Conservation (phyloP, 768 basidiomycete species). For the Termitomyces heimii region DNA sequence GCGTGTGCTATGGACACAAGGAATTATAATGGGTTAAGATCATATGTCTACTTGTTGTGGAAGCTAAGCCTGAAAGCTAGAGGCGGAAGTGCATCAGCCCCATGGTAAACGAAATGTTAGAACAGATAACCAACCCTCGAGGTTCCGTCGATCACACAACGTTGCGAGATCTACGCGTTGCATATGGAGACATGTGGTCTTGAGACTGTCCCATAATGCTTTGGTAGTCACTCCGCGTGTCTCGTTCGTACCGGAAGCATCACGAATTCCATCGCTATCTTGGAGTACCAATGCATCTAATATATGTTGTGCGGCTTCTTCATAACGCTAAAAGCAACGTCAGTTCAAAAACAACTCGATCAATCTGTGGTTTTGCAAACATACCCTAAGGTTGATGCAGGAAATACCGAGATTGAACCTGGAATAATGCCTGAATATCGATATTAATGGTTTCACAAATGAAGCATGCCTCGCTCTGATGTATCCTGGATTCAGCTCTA, state of each 20-base stretch:
- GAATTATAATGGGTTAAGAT: not conserved
- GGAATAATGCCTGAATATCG: constrained; percentile 1
- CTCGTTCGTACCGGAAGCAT: constrained; percentile 36
- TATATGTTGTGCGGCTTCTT: constrained; percentile 82
- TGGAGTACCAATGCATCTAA: constrained; percentile 88
- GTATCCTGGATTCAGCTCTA: constrained; percentile 84
- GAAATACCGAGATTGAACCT: constrained; percentile 95
- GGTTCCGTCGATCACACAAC: constrained; percentile 66
- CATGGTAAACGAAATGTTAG: not conserved
- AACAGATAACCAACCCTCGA: constrained; percentile 43
- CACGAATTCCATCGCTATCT: constrained; percentile 72
- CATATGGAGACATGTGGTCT: constrained; percentile 77
- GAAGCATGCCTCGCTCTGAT: constrained; percentile 72
- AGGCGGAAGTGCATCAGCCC: not conserved
- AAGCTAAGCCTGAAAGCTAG: constrained; percentile 27
- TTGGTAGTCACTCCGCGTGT: constrained; percentile 69
- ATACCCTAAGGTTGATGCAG: constrained; percentile 78
- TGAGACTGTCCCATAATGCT: constrained; percentile 85
- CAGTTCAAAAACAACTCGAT: not conserved
- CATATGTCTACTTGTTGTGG: constrained; percentile 11
- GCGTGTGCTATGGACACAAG: not conserved
- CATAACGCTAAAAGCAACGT: constrained; percentile 52
- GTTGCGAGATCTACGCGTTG: constrained; percentile 71
- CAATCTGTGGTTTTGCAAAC: constrained; percentile 15
- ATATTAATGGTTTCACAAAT: not conserved